Evolutionary conservation across 768 basidiomycete species (phyloP), one percentile per base, ranked within the genome.

Genomic region (Auricularia heimuer): DNA sequence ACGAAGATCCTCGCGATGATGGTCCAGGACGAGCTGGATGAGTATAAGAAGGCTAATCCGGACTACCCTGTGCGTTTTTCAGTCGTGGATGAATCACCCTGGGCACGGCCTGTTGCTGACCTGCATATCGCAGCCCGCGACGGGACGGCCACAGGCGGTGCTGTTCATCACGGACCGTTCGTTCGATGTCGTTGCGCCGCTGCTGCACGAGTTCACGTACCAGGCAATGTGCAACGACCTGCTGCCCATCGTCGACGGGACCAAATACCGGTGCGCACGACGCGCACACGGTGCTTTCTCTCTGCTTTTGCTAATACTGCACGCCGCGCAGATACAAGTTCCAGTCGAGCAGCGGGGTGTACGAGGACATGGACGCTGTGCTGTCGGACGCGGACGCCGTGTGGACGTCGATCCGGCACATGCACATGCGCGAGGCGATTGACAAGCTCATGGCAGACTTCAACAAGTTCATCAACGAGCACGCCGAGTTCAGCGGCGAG

Each of bases 381-480:
- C 78, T 99, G n/a, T 85, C 89, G 12, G 97, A 99, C 69, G 75
- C 82, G 3, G 97, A 99, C 74, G 82, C 83, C 51, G 88, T 97
- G 1, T 99, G 95, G 94, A 89, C 89, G 39, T 86, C 88, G 54
- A 85, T 98, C 65, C 87, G 96, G 66, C 97, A 98, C 73, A 87
- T 97, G 86, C 97, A 99, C 75, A 99, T 99, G 94, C 87, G 92
- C 61, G 97, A 99, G 76, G 92, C 95, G 1, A 95, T 98, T 70
- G 93, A 98, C 78, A 97, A 92, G 75, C 81, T 99, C 61, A 96
- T 97, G 90, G 83, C 83, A 14, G 93, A 98, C 77, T 98, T 99
- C 76, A 94, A 93, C 73, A 86, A 89, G 71, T 98, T 98, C 73
- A 80, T 95, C 74, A 84, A 87, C 71, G 97, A 98, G 69, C 91